Percentiles rank a stretch among this genome's conserved stretches.
Conservation (phyloP, 2,329 filamentous ascomycete genomes). For the Phaeosphaeriaceae sp. region DNA sequence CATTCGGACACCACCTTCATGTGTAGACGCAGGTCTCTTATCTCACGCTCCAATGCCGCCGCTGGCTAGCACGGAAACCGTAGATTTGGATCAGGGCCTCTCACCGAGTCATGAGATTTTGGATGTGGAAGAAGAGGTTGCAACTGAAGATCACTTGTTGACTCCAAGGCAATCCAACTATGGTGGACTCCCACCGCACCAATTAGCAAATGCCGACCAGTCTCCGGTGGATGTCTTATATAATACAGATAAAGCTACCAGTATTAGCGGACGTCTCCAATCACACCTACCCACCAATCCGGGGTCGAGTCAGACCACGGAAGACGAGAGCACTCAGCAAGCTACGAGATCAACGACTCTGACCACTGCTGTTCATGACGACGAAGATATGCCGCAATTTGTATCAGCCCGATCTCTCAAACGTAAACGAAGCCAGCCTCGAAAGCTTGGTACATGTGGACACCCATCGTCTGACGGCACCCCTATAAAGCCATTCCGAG, state of each 20-base stretch:
- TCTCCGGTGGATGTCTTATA: not conserved
- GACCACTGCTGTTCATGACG: constrained; percentile 19
- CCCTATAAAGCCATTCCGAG: constrained; percentile 37
- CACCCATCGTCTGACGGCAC: constrained; percentile 38
- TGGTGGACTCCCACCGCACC: not conserved
- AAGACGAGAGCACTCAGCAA: constrained; percentile 40
- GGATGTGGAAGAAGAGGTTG: not conserved
- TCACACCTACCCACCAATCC: constrained; percentile 16
- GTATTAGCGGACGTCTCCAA: not conserved
- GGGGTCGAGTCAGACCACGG: constrained; percentile 55
- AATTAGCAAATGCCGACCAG: not conserved
- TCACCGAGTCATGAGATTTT: not conserved
- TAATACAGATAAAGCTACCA: not conserved
- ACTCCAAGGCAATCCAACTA: constrained; percentile 12
- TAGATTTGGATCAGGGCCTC: not conserved
- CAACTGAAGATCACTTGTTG: constrained; percentile 3
- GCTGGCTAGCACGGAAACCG: constrained; percentile 5
- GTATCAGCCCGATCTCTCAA: constrained; percentile 53
- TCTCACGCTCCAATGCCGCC: constrained; percentile 24
- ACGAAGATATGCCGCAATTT: constrained; percentile 52
- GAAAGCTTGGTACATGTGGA: constrained; percentile 23
- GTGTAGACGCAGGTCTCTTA: constrained; percentile 16
- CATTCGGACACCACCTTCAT: constrained; percentile 20
- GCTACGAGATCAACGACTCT: constrained; percentile 6
- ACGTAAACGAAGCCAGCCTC: constrained; percentile 45